A percentile compares a stretch with the other conserved stretches of the same genome.
Evolutionary conservation across 192 early-diverging fungal species (phyloP).

Genomic region (Backusella tuberculispora): DNA sequence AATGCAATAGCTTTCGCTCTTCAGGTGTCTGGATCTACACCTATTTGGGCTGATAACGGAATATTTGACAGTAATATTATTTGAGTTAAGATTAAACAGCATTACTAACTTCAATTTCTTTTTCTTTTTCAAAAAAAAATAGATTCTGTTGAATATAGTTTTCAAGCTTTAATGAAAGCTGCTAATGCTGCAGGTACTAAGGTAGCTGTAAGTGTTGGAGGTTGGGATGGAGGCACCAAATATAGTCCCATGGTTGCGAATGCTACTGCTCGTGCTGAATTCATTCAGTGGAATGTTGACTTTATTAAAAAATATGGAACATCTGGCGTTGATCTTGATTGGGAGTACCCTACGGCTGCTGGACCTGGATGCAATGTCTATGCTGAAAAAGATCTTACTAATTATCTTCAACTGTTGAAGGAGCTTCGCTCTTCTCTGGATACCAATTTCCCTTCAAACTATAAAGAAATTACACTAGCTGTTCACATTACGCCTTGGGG

Average conservation of each 20-base stretch:
- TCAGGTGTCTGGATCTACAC: constrained; percentile 41
- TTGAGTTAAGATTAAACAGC: not conserved
- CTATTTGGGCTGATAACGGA: constrained; percentile 38
- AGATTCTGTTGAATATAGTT: constrained; percentile 36
- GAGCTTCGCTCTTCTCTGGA: constrained; percentile 61
- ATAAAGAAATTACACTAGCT: constrained; percentile 67
- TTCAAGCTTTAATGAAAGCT: constrained; percentile 48
- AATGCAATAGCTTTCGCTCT: constrained; percentile 55
- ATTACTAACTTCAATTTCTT: not conserved
- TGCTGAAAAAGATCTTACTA: constrained; percentile 57
- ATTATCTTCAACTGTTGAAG: constrained; percentile 61
- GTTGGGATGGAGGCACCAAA: constrained; percentile 69
- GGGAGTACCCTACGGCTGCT: constrained; percentile 70
- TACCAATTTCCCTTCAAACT: constrained; percentile 36
- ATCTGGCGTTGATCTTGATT: constrained; percentile 75
- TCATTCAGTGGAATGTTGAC: constrained; percentile 55
- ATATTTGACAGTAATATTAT: constrained; percentile 21
- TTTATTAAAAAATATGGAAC: constrained; percentile 55
- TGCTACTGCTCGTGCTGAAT: constrained; percentile 35
- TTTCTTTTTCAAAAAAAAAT: not conserved
- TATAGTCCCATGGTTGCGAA: constrained; percentile 56
- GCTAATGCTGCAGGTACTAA: constrained; percentile 52
- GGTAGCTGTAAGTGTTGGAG: constrained; percentile 67
- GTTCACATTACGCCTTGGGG: constrained; percentile 66
- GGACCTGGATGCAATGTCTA: constrained; percentile 65